A percentile compares a stretch with the other conserved stretches of the same genome.
Evolutionary conservation across 768 basidiomycete genomes (phyloP).

Genomic region (Suillus variegatus): DNA sequence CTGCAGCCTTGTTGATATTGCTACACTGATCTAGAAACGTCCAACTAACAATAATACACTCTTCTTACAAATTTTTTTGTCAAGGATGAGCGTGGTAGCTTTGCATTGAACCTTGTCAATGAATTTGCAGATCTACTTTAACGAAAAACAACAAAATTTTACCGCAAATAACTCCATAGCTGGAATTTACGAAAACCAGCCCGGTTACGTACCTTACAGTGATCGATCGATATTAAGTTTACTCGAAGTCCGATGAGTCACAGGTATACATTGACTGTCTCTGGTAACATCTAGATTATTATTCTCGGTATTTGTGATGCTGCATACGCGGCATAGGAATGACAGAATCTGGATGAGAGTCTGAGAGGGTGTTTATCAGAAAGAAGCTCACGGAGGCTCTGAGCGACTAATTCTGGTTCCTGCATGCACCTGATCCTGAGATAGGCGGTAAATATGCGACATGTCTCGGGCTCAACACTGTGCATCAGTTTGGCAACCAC

Average conservation of each 20-base stretch:
- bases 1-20: background rate
- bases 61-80: background rate
- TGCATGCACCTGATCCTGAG: too few species aligned
- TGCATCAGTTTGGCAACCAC: background rate
- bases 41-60: background rate
- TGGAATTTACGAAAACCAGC: too few species aligned
- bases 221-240: background rate
- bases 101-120: background rate
- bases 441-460: too few species aligned
- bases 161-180: background rate
- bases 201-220: background rate
- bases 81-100: background rate
- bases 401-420: too few species aligned
- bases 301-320: too few species aligned
- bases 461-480: slow-evolving; percentile 10
- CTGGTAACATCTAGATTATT: too few species aligned
- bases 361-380: too few species aligned
- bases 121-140: too few species aligned
- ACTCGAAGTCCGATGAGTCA: background rate
- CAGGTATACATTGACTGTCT: too few species aligned
- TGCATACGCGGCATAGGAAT: too few species aligned
- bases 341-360: too few species aligned
- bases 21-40: background rate
- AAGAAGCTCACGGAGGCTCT: too few species aligned
- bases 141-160: background rate